Conservation (phyloP, 2,329 filamentous ascomycete genomes). For the Aureobasidium subglaciale region DNA sequence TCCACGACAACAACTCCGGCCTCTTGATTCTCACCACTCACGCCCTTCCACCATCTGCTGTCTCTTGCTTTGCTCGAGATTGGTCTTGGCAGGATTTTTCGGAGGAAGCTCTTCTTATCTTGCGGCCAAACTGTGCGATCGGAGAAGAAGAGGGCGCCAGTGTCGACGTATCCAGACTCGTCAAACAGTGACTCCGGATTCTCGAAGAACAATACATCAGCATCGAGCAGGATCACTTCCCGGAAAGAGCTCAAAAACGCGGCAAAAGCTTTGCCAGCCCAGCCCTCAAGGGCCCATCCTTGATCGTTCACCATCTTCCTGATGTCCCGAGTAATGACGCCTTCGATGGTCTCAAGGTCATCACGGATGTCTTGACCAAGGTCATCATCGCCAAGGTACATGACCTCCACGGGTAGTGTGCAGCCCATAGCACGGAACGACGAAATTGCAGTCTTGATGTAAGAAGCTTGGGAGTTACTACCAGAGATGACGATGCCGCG, state of each 20-base stretch:
- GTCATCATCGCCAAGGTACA: conserved; percentile 39
- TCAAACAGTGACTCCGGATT: conserved; percentile 38
- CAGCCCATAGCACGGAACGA: conserved; percentile 34
- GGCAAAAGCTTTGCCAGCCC: conserved; percentile 43
- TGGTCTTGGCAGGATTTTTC: conserved; percentile 38
- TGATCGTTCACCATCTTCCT: conserved; percentile 38
- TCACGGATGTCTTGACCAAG: conserved; percentile 37
- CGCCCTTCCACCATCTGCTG: conserved; percentile 32
- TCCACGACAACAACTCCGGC: conserved; percentile 42
- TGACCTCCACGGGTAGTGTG: conserved; percentile 33
- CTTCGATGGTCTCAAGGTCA: conserved; percentile 36
- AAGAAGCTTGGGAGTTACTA: conserved; percentile 38
- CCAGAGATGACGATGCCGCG: conserved; percentile 40
- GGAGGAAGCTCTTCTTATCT: conserved; percentile 33
- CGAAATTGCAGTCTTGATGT: conserved; percentile 38
- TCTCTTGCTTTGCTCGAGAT: conserved; percentile 36
- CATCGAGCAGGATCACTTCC: conserved; percentile 43
- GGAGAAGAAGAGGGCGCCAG: conserved; percentile 42
- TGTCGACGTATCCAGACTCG: conserved; percentile 35
- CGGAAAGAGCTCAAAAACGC: conserved; percentile 42
- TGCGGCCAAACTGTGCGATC: conserved; percentile 39
- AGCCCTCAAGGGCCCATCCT: conserved; percentile 40
- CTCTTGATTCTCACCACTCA: conserved; percentile 37
- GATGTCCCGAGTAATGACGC: conserved; percentile 40
- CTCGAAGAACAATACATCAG: conserved; percentile 38